These are phyloP conservation scores for Penicillium lagena DNA, from an alignment of 495 filamentous ascomycete genomes.

Conservation along the genomic window DNA sequence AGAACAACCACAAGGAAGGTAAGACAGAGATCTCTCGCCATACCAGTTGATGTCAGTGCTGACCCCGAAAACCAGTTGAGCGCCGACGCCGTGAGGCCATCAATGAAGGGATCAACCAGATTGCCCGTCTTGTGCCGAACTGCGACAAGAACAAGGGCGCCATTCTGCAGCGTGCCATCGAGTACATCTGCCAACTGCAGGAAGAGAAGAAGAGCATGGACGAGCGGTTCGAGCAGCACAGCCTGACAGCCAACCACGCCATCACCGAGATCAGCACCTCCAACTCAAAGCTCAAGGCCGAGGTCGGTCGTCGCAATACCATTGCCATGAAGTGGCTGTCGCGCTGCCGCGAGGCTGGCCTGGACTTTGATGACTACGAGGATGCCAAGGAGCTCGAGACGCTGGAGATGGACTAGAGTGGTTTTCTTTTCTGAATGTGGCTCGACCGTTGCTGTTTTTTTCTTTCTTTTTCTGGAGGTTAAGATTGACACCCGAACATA, in stretches of 20 bases:
- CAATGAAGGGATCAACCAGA: slow-evolving; percentile 98
- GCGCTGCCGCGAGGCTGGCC: slow-evolving; percentile 67
- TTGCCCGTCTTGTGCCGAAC: slow-evolving; percentile 93
- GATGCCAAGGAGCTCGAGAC: slow-evolving; percentile 36
- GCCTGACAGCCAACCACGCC: slow-evolving; percentile 89
- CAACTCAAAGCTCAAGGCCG: slow-evolving; percentile 84
- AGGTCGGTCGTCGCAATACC: slow-evolving; percentile 52
- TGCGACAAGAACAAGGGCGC: slow-evolving; percentile 99
- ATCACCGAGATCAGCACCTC: slow-evolving; percentile 82
- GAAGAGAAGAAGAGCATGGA: slow-evolving; percentile 90
- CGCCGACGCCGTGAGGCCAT: slow-evolving; percentile 96
- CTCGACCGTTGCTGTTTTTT: slow-evolving; percentile 19
- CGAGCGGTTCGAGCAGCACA: slow-evolving; percentile 96
- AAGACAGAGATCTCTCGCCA: slow-evolving; percentile 12
- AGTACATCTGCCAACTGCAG: slow-evolving; percentile 90
- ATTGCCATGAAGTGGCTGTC: slow-evolving; percentile 70
- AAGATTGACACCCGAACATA: slow-evolving; percentile 19
- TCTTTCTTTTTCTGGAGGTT: slow-evolving; percentile 12
- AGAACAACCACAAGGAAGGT: slow-evolving; percentile 99
- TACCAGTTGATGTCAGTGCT: slow-evolving; percentile 5
- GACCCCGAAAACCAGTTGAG: slow-evolving; percentile 57
- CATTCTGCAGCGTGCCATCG: slow-evolving; percentile 87
- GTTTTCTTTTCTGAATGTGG: slow-evolving; percentile 18
- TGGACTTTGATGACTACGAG: slow-evolving; percentile 48
- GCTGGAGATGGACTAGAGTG: slow-evolving; percentile 30